Base-by-base conservation (phyloP, 148 eudicot species). In the Drosera capensis region DNA sequence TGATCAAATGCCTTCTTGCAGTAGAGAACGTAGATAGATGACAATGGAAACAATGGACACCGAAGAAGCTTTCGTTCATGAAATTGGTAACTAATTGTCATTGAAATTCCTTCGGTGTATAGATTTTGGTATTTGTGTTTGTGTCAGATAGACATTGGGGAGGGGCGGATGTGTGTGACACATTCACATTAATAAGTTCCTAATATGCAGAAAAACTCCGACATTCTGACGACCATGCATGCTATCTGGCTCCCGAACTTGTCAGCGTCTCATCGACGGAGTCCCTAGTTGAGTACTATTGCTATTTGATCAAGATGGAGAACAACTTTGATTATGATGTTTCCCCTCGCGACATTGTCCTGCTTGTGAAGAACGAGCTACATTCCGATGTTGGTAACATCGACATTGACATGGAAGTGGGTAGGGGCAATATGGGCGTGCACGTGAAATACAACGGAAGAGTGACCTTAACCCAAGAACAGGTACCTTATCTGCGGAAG, bases 191-290 rank as follows among this genome's bases (percentile, higher is more conserved):
- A 11, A 7, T 41, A 7, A 4, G 15, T 39, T 41, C 23, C 16
- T 38, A 8, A 31, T 20, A 28, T 57, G 30, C 63, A 71, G 86
- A 68, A 17, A 29, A 40, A 17, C 66, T 63, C 55, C 52, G 53
- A 3, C 71, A 72, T 49, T 23, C 58, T n/a, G 73, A 64, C 0
- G 65, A 73, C 5, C 71, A 70, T 44, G 56, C 46, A n/a, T 35
- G 31, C 13, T 92, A 73, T 54, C 18, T 75, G 31, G 85, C 99
- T 2, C 61, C 67, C 17, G 94, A 92, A 63, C 57, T 92, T 45
- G 74, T 81, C 39, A 51, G 68, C 41, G 21, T 52, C 46, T 56
- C 45, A 20, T 46, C 20, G 2, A 43, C 52, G 29, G 54, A 40
- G 40, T 40, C 67, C 14, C 36, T 57, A 23, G 58, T 13, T 14